phyloP scores from a whole-genome alignment of 345 rosid species.

The Noccaea caerulescens region DNA sequence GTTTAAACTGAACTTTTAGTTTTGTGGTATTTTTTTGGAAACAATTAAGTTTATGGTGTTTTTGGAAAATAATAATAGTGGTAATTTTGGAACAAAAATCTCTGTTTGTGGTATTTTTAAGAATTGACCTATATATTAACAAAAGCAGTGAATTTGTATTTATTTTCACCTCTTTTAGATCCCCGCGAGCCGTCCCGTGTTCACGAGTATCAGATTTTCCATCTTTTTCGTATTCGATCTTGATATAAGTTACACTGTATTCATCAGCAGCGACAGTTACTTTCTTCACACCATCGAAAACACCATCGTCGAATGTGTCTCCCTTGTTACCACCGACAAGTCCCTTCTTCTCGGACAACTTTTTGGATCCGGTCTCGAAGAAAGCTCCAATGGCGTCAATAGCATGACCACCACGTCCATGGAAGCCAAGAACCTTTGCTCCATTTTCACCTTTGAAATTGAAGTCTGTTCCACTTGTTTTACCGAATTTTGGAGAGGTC shows the following conservation, averaged over 20 bases:
- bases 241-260: not conserved
- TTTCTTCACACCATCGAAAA: conserved; percentile 6
- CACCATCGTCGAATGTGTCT: conserved; percentile 22
- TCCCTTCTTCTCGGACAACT: not conserved
- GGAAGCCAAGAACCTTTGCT: conserved; percentile 24
- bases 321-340: not conserved
- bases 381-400: too few species aligned
- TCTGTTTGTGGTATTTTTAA: too few species aligned
- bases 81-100: too few species aligned
- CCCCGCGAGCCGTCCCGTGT: not conserved
- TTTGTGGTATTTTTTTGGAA: too few species aligned
- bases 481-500: not conserved
- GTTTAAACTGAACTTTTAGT: too few species aligned
- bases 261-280: not conserved
- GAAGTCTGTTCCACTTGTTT: not conserved
- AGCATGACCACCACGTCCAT: conserved; percentile 10
- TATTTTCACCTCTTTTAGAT: not conserved
- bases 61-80: too few species aligned
- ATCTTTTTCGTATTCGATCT: not conserved
- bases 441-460: not conserved
- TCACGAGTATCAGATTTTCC: not conserved
- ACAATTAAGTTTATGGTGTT: too few species aligned
- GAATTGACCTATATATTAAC: too few species aligned
- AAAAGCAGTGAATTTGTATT: too few species aligned
- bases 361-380: too few species aligned